Percentiles rank a stretch among this genome's conserved stretches.
Conservation (phyloP, 345 rosid species). For the Bruguiera sexangula region DNA sequence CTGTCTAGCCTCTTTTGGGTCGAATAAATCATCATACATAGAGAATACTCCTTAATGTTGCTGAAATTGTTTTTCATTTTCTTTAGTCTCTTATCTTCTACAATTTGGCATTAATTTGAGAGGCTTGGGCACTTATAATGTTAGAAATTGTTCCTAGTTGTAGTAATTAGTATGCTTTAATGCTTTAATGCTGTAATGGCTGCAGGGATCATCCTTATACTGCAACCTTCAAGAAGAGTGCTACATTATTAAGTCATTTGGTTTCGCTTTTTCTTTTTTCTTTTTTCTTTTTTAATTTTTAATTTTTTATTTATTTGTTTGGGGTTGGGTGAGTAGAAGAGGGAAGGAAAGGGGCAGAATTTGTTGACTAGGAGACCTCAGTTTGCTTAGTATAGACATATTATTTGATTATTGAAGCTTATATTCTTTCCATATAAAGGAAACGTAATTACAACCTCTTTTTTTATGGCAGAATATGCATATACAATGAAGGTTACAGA, state of each 20-base stretch:
- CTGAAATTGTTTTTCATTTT: not conserved
- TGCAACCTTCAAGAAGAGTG: not conserved
- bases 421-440: not conserved
- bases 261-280: not conserved
- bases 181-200: too few relatives aligned
- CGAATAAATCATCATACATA: not conserved
- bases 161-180: too few relatives aligned
- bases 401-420: too few relatives aligned
- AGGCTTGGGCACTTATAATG: too few relatives aligned
- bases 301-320: not conserved
- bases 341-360: too few relatives aligned
- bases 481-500: constrained; percentile 32
- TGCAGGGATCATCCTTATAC: not conserved
- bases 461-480: constrained; percentile 19
- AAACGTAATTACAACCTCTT: not conserved
- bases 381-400: too few relatives aligned
- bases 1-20: not conserved
- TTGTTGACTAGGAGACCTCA: too few relatives aligned
- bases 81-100: too few relatives aligned
- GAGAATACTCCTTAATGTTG: not conserved
- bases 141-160: too few relatives aligned
- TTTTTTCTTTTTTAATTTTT: not conserved
- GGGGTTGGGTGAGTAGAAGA: not conserved
- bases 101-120: too few relatives aligned
- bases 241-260: not conserved